Conservation (phyloP, 2,329 filamentous ascomycete genomes). For the Phaeomoniella chlamydospora region DNA sequence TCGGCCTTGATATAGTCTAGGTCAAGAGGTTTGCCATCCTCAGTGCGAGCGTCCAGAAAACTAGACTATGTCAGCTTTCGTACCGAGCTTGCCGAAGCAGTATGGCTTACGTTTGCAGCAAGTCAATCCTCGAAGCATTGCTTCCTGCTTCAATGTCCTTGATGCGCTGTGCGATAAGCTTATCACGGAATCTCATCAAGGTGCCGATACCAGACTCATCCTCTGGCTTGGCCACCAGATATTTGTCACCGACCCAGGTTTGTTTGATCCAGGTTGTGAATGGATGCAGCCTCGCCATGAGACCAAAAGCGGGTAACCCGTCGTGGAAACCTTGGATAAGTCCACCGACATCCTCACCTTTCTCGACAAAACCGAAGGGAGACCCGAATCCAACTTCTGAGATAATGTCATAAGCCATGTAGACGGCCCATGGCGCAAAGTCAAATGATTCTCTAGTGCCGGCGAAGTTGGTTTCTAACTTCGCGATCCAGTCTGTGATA, state of each 20-base stretch:
- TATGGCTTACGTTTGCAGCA: constrained; percentile 38
- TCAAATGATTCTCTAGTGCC: constrained; percentile 32
- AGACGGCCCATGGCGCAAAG: constrained; percentile 41
- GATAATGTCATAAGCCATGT: constrained; percentile 44
- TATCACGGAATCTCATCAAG: constrained; percentile 43
- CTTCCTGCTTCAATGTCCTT: constrained; percentile 32
- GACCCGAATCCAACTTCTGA: constrained; percentile 41
- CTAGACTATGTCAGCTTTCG: constrained; percentile 1
- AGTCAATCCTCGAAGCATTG: constrained; percentile 29
- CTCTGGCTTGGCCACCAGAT: constrained; percentile 37
- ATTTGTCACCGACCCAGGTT: constrained; percentile 35
- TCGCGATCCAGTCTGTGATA: constrained; percentile 35
- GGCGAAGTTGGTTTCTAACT: constrained; percentile 32
- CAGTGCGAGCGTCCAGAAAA: constrained; percentile 26
- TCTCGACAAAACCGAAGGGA: constrained; percentile 40
- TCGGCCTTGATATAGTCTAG: constrained; percentile 39
- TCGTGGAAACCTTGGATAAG: constrained; percentile 42
- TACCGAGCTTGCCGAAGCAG: no score
- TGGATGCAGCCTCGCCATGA: constrained; percentile 37
- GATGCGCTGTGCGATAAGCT: constrained; percentile 33
- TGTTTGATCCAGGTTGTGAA: constrained; percentile 41
- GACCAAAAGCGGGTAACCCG: constrained; percentile 34
- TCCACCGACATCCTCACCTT: constrained; percentile 35
- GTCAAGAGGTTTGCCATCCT: constrained; percentile 30
- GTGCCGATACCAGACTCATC: constrained; percentile 40